Conservation (phyloP, 2,329 filamentous ascomycete genomes). For the Emergomyces africanus region DNA sequence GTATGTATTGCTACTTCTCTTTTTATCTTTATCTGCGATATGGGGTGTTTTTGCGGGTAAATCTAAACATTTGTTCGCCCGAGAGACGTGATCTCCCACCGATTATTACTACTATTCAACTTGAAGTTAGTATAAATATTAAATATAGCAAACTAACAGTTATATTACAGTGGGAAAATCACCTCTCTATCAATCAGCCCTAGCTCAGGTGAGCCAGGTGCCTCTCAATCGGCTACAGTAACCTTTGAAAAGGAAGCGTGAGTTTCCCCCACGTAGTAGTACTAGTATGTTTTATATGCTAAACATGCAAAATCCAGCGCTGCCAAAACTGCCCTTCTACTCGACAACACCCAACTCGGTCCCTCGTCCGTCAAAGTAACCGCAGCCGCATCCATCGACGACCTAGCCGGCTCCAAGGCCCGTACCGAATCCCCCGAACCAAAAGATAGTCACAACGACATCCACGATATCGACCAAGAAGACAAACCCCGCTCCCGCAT, state of each 20-base stretch:
- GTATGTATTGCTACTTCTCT: conserved; percentile 38
- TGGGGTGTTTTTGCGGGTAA: neutral
- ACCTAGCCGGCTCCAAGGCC: conserved; percentile 48
- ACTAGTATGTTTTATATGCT: neutral
- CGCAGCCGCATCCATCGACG: conserved; percentile 54
- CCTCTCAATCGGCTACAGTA: conserved; percentile 74
- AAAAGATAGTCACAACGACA: conserved; percentile 30
- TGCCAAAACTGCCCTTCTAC: conserved; percentile 88
- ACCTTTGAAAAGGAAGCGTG: conserved; percentile 89
- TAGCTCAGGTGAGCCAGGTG: conserved; percentile 39
- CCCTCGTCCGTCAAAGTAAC: conserved; percentile 62
- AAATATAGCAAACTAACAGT: conserved; percentile 11
- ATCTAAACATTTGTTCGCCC: neutral
- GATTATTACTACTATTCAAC: no score
- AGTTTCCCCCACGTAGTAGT: conserved; percentile 12
- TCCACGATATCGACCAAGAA: conserved; percentile 72
- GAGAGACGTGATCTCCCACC: no score
- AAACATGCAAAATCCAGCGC: conserved; percentile 37
- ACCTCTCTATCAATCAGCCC: conserved; percentile 63
- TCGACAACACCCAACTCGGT: conserved; percentile 93
- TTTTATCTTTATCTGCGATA: neutral
- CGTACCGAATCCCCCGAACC: conserved; percentile 38
- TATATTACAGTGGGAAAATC: conserved; percentile 69
- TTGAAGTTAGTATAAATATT: neutral
- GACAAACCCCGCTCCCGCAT: conserved; percentile 94